These are phyloP conservation scores for Ceratobasidium sp. DNA, from an alignment of 1,284 basidiomycete genomes.

Conservation along the genomic window DNA sequence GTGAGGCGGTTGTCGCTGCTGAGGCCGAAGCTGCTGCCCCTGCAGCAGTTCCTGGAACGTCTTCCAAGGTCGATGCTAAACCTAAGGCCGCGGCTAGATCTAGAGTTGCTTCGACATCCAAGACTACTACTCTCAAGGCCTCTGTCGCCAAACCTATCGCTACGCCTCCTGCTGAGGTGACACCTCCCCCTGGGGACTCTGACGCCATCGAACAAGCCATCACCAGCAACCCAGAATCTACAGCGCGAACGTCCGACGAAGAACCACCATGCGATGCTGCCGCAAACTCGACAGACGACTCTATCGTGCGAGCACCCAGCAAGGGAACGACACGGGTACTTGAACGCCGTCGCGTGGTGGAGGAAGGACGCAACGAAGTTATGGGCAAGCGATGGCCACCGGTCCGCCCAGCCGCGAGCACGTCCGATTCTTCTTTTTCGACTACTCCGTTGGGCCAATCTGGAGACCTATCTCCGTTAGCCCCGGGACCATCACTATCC, in stretches of 20 bases:
- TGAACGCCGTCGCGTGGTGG: constrained; percentile 13
- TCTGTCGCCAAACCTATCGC: neutral
- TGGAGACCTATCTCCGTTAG: neutral
- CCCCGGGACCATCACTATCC: too few relatives aligned
- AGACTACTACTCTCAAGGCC: neutral
- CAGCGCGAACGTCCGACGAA: too few relatives aligned
- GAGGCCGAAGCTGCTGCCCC: constrained; percentile 8
- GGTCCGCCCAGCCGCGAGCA: neutral
- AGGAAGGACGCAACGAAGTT: constrained; percentile 21
- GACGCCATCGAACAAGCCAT: too few relatives aligned
- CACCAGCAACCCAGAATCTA: too few relatives aligned
- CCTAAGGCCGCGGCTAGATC: neutral
- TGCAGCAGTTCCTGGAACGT: neutral
- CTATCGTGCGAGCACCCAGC: neutral
- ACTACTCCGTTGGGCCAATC: neutral
- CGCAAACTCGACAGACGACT: too few relatives aligned
- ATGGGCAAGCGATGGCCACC: constrained; percentile 42
- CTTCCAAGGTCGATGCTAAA: neutral
- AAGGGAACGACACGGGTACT: constrained; percentile 31
- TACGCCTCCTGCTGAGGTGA: neutral
- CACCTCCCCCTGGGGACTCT: too few relatives aligned
- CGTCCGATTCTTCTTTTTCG: constrained; percentile 7
- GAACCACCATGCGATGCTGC: too few relatives aligned
- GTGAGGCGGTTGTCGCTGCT: constrained; percentile 30
- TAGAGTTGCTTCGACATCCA: neutral